Percentiles rank a stretch among this genome's conserved stretches.
Evolutionary conservation across 2,329 filamentous ascomycete species (phyloP).

Genomic region (Neobulgaria alba): DNA sequence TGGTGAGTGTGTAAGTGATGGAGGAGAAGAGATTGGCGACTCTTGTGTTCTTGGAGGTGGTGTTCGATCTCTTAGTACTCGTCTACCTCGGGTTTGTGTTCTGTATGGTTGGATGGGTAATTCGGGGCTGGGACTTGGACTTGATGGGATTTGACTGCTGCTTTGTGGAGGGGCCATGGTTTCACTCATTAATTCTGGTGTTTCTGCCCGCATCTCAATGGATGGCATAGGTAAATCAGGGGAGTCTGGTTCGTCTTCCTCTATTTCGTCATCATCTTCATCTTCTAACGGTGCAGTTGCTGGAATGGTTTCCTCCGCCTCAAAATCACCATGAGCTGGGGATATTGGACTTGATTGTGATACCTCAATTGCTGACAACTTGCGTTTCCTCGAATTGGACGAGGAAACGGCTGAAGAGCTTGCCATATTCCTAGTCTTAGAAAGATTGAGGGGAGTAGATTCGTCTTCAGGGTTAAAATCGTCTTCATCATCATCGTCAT

Average conservation of each 20-base stretch:
- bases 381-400: conserved; percentile 44
- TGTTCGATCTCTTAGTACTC: conserved; percentile 21
- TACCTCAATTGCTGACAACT: conserved; percentile 30
- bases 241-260: conserved; percentile 9
- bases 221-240: conserved; percentile 12
- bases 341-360: conserved; percentile 20
- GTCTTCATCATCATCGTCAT: conserved; percentile 35
- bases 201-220: conserved; percentile 17
- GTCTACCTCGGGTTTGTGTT: conserved; percentile 17
- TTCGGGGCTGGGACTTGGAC: conserved; percentile 13
- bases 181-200: conserved; percentile 25
- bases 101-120: conserved; percentile 8
- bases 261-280: conserved; percentile 13
- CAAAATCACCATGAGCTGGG: conserved; percentile 6
- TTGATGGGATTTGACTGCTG: conserved; percentile 20
- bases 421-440: conserved; percentile 31
- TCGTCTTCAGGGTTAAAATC: conserved; percentile 57
- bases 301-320: conserved; percentile 19
- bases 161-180: conserved; percentile 29
- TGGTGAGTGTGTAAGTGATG: conserved; percentile 58
- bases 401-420: conserved; percentile 29
- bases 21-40: conserved; percentile 45
- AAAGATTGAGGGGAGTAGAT: conserved; percentile 54
- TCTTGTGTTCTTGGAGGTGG: conserved; percentile 20
- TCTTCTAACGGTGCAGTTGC: conserved; percentile 18